These are phyloP conservation scores for Diaporthe velutina DNA, from an alignment of 2,329 filamentous ascomycete genomes.

Conservation along the genomic window DNA sequence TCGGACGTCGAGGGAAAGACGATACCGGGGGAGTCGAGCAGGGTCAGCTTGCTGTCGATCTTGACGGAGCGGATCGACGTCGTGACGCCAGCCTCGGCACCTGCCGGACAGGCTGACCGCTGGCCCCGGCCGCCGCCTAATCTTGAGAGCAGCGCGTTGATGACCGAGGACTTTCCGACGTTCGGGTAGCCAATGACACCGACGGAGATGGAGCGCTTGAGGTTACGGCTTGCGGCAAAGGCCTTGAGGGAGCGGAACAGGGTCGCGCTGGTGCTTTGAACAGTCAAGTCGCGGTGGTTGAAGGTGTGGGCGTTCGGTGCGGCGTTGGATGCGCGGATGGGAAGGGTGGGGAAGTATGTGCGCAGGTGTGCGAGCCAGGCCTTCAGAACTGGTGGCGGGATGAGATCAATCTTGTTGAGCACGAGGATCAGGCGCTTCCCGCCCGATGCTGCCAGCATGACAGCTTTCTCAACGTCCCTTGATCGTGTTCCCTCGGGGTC, in stretches of 20 bases:
- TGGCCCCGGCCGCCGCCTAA: slow-evolving; percentile 73
- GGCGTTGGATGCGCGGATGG: slow-evolving; percentile 85
- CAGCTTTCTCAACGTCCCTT: slow-evolving; percentile 88
- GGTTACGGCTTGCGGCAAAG: slow-evolving; percentile 83
- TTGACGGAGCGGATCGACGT: slow-evolving; percentile 91
- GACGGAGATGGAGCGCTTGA: slow-evolving; percentile 91
- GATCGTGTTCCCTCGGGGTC: slow-evolving; percentile 93
- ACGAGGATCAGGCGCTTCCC: slow-evolving; percentile 91
- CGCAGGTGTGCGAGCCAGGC: slow-evolving; percentile 88
- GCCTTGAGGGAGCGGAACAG: slow-evolving; percentile 92
- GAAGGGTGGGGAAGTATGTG: slow-evolving; percentile 91
- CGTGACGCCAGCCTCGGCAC: slow-evolving; percentile 92
- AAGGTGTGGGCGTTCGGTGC: slow-evolving; percentile 91
- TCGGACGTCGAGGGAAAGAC: slow-evolving; percentile 82
- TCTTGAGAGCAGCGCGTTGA: slow-evolving; percentile 88
- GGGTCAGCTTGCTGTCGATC: slow-evolving; percentile 92
- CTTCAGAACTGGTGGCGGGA: slow-evolving; percentile 85
- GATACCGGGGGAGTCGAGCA: slow-evolving; percentile 94
- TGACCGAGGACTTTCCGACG: slow-evolving; percentile 95
- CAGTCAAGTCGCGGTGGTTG: slow-evolving; percentile 90
- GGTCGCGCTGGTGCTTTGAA: slow-evolving; percentile 85
- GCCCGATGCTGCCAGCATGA: slow-evolving; percentile 88
- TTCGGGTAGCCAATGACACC: slow-evolving; percentile 97
- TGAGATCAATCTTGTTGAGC: slow-evolving; percentile 94
- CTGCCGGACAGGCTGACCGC: slow-evolving; percentile 82